Evolutionary conservation across 345 rosid species (phyloP).

Genomic region (Rubroshorea leprosula): DNA sequence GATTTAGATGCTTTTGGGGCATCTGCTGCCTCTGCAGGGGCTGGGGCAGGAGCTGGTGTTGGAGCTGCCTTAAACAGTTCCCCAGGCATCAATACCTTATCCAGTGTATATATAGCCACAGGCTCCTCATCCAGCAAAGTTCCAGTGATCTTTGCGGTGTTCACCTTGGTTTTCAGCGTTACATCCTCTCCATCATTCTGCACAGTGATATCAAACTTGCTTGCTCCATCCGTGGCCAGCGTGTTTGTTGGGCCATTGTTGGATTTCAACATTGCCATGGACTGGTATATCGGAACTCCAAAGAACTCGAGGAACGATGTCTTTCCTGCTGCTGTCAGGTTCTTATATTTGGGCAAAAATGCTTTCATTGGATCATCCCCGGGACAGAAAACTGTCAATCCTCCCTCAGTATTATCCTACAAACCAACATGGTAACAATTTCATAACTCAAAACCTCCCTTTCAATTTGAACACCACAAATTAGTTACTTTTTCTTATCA

Average conservation of each 20-base stretch:
- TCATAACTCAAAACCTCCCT: too few relatives aligned
- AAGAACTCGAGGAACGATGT: constrained; percentile 66
- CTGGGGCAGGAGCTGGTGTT: constrained; percentile 67
- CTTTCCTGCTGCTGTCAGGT: constrained; percentile 65
- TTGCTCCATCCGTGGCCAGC: constrained; percentile 78
- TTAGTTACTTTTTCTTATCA: too few relatives aligned
- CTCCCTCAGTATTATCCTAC: constrained; percentile 73
- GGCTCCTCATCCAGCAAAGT: constrained; percentile 81
- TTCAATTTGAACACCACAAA: neutral
- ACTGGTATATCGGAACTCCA: constrained; percentile 68
- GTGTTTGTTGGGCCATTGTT: constrained; percentile 91
- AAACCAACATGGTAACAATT: neutral
- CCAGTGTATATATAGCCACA: constrained; percentile 54
- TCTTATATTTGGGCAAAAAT: constrained; percentile 72
- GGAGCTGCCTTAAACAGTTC: constrained; percentile 73
- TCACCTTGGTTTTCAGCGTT: constrained; percentile 64
- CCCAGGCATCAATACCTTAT: constrained; percentile 68
- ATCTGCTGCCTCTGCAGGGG: constrained; percentile 59
- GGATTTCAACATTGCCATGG: constrained; percentile 70
- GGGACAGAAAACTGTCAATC: constrained; percentile 97
- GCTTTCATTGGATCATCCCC: constrained; percentile 78
- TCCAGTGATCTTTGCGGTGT: constrained; percentile 57
- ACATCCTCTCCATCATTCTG: constrained; percentile 78
- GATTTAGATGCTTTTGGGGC: constrained; percentile 51
- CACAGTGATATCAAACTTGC: constrained; percentile 68